These are phyloP conservation scores for Tuber indicum DNA, from an alignment of 495 filamentous ascomycete species.

Conservation along the genomic window DNA sequence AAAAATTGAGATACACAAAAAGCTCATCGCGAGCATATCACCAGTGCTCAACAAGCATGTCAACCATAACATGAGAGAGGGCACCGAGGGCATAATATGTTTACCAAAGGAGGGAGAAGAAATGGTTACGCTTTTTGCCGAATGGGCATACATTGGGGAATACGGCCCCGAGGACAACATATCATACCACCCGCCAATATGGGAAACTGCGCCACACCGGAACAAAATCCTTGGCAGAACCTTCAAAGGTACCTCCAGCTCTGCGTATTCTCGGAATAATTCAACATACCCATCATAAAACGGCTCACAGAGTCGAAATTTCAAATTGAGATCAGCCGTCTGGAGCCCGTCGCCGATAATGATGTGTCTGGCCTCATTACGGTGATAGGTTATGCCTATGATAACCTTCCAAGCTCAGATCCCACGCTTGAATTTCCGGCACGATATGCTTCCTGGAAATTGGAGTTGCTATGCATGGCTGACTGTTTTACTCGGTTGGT, in stretches of 20 bases:
- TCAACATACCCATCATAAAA: not conserved
- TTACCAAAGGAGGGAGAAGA: not conserved
- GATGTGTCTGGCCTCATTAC: not conserved
- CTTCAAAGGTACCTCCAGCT: not conserved
- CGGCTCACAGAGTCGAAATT: not conserved
- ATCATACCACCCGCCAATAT: not conserved
- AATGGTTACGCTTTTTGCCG: too few relatives aligned
- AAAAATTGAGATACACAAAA: too few relatives aligned
- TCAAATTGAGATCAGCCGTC: not conserved
- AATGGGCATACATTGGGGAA: not conserved
- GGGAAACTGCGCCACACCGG: not conserved
- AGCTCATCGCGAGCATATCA: too few relatives aligned
- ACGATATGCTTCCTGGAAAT: not conserved
- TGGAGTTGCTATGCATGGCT: not conserved
- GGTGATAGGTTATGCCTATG: not conserved
- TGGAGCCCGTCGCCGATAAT: not conserved
- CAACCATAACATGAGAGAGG: too few relatives aligned
- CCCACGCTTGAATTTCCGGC: not conserved
- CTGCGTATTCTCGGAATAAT: not conserved
- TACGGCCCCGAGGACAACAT: not conserved
- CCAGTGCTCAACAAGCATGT: too few relatives aligned
- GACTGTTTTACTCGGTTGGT: too few relatives aligned
- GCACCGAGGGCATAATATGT: not conserved
- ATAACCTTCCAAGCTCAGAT: not conserved
- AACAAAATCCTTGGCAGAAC: not conserved